These are phyloP conservation scores for Coemansia sp. DNA, from an alignment of 192 early-diverging fungal genomes.

Conservation along the genomic window DNA sequence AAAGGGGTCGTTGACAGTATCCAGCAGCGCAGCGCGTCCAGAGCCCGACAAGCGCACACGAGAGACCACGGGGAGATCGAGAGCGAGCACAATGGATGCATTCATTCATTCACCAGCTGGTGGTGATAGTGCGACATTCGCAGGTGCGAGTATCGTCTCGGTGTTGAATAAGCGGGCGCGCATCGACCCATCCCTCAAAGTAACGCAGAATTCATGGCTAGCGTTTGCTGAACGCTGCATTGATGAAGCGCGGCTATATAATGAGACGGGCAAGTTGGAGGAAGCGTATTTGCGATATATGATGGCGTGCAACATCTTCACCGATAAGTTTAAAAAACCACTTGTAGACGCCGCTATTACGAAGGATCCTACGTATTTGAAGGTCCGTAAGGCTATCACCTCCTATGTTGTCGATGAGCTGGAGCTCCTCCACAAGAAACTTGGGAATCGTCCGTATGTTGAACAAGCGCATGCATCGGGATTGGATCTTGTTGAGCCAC, in stretches of 20 bases:
- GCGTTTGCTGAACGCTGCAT: conserved; percentile 26
- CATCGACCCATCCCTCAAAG: conserved; percentile 23
- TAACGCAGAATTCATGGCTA: conserved; percentile 20
- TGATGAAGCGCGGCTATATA: conserved; percentile 19
- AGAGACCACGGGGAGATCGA: conserved; percentile 3
- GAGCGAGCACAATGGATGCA: conserved; percentile 18
- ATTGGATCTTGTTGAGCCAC: neutral
- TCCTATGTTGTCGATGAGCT: conserved; percentile 21
- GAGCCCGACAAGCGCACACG: neutral
- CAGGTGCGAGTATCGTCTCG: conserved; percentile 11
- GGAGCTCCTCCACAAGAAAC: conserved; percentile 19
- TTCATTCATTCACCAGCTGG: neutral
- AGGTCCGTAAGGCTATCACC: conserved; percentile 36
- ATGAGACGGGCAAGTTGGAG: conserved; percentile 19
- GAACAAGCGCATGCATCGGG: conserved; percentile 8
- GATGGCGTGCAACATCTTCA: conserved; percentile 51
- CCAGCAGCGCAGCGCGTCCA: neutral
- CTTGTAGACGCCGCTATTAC: conserved; percentile 45
- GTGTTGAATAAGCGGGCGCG: conserved; percentile 24
- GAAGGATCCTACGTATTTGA: conserved; percentile 46
- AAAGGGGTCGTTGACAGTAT: neutral
- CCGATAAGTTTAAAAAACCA: conserved; percentile 50
- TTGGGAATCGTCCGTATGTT: conserved; percentile 29
- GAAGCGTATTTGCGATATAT: conserved; percentile 41
- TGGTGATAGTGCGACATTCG: neutral